Base-by-base conservation (phyloP, 2,329 filamentous ascomycete species). In the Aspergillus glaucus region DNA sequence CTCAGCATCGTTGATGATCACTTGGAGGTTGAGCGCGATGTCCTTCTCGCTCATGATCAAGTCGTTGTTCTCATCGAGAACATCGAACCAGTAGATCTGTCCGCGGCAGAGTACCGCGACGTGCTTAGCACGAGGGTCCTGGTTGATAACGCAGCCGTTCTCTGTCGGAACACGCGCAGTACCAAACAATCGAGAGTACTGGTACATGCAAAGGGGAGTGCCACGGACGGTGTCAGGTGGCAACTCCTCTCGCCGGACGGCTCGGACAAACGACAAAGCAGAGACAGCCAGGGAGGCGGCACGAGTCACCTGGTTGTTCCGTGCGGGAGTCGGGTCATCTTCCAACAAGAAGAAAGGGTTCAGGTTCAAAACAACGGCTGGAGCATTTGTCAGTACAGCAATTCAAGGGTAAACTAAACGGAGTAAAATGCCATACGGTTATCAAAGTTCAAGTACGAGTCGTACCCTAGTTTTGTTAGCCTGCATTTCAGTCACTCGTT, bases 51-150 rank as follows among this genome's bases (percentile, higher is more conserved):
- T 91, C 92, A 97, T 97, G 70, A 98, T 95, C 48, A 95, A 75
- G 67, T 98, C 93, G 6, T 87, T 87, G 68, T 95, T 95, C 57
- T 92, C 86, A 59, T 98, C 93, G 15, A 98, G 76, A 2, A 96
- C 91, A 67, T 98, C 93, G 61, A 98, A 98, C 92, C 92, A 97
- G 71, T 98, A 98, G 62, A 97, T 91, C 58, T 98, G 93, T 1
- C 93, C 93, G 55, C 92, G 88, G 64, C 89, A 95, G 71, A 97
- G 79, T 40, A 97, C 89, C 8, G 96, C 87, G 34, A 98, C 77
- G 67, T 98, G 93, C 71, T 90, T 95, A 3, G 92, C 88, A n/a
- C 85, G 81, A 0, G 90, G 87, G 61, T 97, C 91, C 65, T 97
- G 91, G 55, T 91, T 90, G 61, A 98, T 97, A 59, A 95, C 87